Evolutionary conservation across 495 filamentous ascomycete species (phyloP).

Genomic region (Penicillium roqueforti): DNA sequence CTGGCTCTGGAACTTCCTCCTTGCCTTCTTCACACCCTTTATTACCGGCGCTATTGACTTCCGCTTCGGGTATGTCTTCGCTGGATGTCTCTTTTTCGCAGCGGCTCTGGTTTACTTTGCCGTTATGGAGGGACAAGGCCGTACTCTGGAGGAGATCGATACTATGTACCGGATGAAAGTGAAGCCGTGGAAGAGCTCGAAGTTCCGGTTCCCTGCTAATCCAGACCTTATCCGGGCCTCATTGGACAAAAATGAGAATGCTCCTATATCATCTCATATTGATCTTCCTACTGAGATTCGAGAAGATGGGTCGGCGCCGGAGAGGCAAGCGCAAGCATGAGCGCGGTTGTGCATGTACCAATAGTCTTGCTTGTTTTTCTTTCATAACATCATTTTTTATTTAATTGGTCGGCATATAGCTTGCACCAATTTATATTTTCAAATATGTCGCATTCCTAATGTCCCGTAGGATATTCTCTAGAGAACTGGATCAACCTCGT

Average conservation of each 20-base stretch:
- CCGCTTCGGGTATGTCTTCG: constrained; percentile 75
- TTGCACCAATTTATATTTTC: not conserved
- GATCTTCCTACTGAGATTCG: constrained; percentile 10
- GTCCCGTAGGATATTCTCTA: not conserved
- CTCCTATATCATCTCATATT: constrained; percentile 18
- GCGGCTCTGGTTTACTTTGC: constrained; percentile 65
- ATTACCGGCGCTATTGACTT: constrained; percentile 66
- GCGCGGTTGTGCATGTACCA: not conserved
- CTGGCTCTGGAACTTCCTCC: constrained; percentile 85
- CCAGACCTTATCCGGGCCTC: constrained; percentile 19
- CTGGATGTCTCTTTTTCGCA: constrained; percentile 60
- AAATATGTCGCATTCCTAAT: not conserved
- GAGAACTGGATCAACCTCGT: not conserved
- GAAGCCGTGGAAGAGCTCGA: constrained; percentile 57
- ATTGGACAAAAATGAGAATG: constrained; percentile 17
- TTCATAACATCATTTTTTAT: not conserved
- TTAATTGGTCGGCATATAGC: not conserved
- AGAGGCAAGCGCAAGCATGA: not conserved
- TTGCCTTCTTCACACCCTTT: constrained; percentile 77
- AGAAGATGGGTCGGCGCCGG: constrained; percentile 8
- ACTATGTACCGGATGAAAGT: constrained; percentile 72
- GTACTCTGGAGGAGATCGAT: constrained; percentile 73
- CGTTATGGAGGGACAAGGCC: constrained; percentile 63
- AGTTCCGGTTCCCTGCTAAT: constrained; percentile 39
- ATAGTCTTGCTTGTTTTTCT: not conserved